These are phyloP conservation scores for Teunomyces atbi DNA, from an alignment of 805 yeast species.

Conservation along the genomic window DNA sequence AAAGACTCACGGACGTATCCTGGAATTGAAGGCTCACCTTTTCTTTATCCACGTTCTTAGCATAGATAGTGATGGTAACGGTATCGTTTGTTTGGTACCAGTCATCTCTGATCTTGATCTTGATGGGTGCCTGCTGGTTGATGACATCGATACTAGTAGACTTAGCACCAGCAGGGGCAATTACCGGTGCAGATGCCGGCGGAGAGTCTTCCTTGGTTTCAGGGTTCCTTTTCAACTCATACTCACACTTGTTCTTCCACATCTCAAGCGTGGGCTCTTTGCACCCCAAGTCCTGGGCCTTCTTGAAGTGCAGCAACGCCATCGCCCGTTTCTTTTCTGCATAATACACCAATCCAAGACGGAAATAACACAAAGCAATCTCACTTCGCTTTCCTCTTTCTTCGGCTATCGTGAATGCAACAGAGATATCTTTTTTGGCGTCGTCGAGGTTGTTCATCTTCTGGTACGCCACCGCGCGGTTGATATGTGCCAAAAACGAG, in stretches of 20 bases:
- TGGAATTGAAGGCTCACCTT: conserved; percentile 41
- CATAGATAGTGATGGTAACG: conserved; percentile 69
- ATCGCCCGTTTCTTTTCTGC: conserved; percentile 38
- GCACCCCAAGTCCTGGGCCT: conserved; percentile 43
- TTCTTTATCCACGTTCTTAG: conserved; percentile 59
- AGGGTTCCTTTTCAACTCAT: conserved; percentile 28
- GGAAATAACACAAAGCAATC: conserved; percentile 48
- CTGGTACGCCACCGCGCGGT: conserved; percentile 50
- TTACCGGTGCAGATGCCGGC: not conserved
- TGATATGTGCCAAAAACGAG: conserved; percentile 47
- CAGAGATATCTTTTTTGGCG: conserved; percentile 46
- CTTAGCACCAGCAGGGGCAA: conserved; percentile 1
- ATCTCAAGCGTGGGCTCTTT: conserved; percentile 47
- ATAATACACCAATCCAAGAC: conserved; percentile 47
- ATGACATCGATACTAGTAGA: conserved; percentile 32
- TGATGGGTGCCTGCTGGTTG: conserved; percentile 40
- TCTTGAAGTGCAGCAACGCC: conserved; percentile 42
- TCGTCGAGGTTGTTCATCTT: conserved; percentile 46
- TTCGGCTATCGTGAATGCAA: conserved; percentile 47
- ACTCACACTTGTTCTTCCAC: conserved; percentile 43
- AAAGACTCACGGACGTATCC: conserved; percentile 34
- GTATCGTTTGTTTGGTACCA: conserved; percentile 60
- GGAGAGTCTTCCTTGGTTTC: not conserved
- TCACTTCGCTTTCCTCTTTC: conserved; percentile 45
- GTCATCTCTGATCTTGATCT: conserved; percentile 36